phyloP scores from a whole-genome alignment of 306 rosid species.

The Cyamopsis tetragonoloba region DNA sequence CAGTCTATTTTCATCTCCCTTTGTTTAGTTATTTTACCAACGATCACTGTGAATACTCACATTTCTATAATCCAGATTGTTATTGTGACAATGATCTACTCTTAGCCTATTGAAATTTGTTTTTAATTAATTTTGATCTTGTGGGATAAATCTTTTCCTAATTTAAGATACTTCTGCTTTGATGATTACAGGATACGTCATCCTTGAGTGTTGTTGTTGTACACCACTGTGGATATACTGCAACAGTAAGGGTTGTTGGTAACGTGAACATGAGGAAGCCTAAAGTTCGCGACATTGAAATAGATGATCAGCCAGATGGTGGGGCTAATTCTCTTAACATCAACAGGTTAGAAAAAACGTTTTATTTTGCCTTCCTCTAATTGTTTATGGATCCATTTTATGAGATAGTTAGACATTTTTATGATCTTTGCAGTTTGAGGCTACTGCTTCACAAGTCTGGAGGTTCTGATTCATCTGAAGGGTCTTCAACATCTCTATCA shows the following conservation, averaged over 20 bases:
- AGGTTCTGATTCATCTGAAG: conserved; percentile 43
- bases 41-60: too few relatives aligned
- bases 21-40: too few relatives aligned
- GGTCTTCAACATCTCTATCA: conserved; percentile 30
- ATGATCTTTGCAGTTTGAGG: conserved; percentile 65
- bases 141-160: neutral
- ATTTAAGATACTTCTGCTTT: neutral
- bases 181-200: conserved; percentile 63
- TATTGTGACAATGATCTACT: neutral
- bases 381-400: neutral
- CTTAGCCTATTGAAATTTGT: neutral
- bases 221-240: conserved; percentile 82
- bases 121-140: neutral
- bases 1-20: too few relatives aligned
- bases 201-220: conserved; percentile 64
- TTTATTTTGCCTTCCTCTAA: neutral
- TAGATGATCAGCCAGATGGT: conserved; percentile 85
- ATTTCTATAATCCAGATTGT: neutral
- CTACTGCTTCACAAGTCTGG: conserved; percentile 58
- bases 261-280: conserved; percentile 48
- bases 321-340: conserved; percentile 90
- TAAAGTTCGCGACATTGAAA: conserved; percentile 54
- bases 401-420: conserved; percentile 8
- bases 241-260: conserved; percentile 70
- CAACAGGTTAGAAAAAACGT: conserved; percentile 56